These are phyloP conservation scores for Coccomyxa sp. DNA, from an alignment of 139 green algal genomes.

Conservation along the genomic window DNA sequence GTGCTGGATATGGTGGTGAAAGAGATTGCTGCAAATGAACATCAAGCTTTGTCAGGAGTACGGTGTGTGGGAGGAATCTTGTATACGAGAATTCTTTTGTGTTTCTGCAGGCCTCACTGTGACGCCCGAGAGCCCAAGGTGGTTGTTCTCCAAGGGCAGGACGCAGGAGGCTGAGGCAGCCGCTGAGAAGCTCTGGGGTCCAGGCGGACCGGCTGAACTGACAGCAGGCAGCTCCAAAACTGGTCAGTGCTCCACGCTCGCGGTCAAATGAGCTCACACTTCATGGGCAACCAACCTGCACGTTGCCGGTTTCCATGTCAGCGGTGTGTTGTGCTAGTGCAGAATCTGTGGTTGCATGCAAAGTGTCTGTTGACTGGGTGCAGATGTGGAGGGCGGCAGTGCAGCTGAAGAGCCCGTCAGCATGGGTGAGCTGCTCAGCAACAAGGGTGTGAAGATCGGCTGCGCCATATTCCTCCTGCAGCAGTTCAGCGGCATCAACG, in stretches of 20 bases:
- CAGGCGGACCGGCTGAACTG: conserved; percentile 24
- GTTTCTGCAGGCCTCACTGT: conserved; percentile 62
- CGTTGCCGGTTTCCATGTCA: too few species aligned
- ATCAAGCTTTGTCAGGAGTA: not conserved
- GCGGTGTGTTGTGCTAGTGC: too few species aligned
- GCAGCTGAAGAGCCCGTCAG: conserved; percentile 11
- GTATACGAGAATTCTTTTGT: not conserved
- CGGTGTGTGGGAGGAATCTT: not conserved
- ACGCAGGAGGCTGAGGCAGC: conserved; percentile 44
- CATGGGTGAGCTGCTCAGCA: conserved; percentile 43
- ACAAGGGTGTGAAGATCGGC: conserved; percentile 44
- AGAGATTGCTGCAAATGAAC: not conserved
- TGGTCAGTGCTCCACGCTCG: too few species aligned
- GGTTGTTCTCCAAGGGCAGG: conserved; percentile 56
- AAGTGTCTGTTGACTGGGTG: too few species aligned
- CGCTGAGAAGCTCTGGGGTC: conserved; percentile 63
- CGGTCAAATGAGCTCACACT: too few species aligned
- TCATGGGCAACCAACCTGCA: too few species aligned
- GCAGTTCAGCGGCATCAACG: conserved; percentile 92
- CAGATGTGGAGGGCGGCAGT: not conserved
- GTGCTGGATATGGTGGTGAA: not conserved
- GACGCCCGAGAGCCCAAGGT: conserved; percentile 79
- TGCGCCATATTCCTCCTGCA: conserved; percentile 86
- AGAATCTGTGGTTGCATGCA: too few species aligned
- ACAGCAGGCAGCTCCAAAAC: not conserved